phyloP scores from a whole-genome alignment of 768 basidiomycete genomes.

The Mrakia gelida region DNA sequence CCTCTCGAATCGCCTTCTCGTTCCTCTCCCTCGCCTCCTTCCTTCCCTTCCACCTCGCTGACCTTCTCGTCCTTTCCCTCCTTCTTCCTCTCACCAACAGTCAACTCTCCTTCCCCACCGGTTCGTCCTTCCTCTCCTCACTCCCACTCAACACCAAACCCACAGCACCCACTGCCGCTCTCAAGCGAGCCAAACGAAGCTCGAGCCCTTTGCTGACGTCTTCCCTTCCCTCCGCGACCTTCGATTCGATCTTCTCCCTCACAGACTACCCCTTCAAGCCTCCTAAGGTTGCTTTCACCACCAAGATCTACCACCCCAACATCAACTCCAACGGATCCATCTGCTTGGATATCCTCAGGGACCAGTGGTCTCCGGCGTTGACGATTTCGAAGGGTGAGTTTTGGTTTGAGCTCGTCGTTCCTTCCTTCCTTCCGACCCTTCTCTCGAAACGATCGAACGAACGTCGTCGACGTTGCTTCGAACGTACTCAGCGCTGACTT shows the following conservation, averaged over 20 bases:
- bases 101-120: slow-evolving; percentile 46
- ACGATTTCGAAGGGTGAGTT: slow-evolving; percentile 93
- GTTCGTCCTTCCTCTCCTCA: slow-evolving; percentile 32
- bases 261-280: slow-evolving; percentile 96
- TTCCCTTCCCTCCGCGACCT: not conserved
- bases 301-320: slow-evolving; percentile 46
- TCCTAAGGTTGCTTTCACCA: slow-evolving; percentile 98
- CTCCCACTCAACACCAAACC: too few relatives aligned
- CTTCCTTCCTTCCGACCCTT: not conserved
- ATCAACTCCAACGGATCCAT: slow-evolving; percentile 99
- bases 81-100: slow-evolving; percentile 23
- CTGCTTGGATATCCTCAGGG: slow-evolving; percentile 95
- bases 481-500: not conserved
- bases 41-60: not conserved
- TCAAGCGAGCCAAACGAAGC: not conserved
- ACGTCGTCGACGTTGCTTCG: too few relatives aligned
- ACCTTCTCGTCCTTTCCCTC: not conserved
- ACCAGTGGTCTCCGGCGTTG: slow-evolving; percentile 98
- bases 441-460: not conserved
- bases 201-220: not conserved
- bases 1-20: not conserved
- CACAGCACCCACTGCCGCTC: not conserved
- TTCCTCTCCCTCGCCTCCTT: not conserved
- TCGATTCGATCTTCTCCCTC: not conserved
- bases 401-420: not conserved